Conservation (phyloP, 148 eudicot species). For the Diospyros lotus region DNA sequence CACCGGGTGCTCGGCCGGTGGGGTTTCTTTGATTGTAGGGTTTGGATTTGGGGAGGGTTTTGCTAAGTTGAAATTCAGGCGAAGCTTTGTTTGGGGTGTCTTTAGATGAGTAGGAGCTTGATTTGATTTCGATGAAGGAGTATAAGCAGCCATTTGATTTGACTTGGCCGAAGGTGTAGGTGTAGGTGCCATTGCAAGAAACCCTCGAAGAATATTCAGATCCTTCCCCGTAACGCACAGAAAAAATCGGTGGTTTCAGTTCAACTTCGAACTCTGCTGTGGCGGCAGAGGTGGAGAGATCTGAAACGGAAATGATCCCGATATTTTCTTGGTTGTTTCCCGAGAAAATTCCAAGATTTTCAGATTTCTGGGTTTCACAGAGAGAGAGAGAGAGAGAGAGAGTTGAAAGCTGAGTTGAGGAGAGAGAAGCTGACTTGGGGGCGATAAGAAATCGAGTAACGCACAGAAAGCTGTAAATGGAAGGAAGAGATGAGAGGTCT, state of each 20-base stretch:
- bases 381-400: not conserved
- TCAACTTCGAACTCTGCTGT: not conserved
- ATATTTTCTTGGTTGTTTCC: not conserved
- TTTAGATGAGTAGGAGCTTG: conserved; percentile 33
- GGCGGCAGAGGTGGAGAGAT: not conserved
- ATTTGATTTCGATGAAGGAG: conserved; percentile 55
- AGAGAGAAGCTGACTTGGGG: conserved; percentile 4
- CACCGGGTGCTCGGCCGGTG: conserved; percentile 73
- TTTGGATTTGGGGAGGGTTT: conserved; percentile 64
- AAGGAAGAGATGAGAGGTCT: not conserved
- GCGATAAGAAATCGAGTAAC: not conserved
- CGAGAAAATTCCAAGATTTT: conserved; percentile 1
- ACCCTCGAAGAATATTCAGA: not conserved
- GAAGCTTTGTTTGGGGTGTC: conserved; percentile 76
- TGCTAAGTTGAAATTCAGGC: conserved; percentile 41
- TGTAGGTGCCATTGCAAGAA: conserved; percentile 16
- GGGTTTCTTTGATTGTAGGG: conserved; percentile 26
- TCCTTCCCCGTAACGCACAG: not conserved
- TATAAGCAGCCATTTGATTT: conserved; percentile 42
- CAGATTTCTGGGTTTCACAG: not conserved
- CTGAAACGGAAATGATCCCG: not conserved
- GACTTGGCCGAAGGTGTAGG: conserved; percentile 17
- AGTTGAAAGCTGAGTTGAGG: not conserved
- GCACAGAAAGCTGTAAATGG: not conserved
- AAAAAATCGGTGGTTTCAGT: not conserved